These are phyloP conservation scores for Casuarina equisetifolia DNA, from an alignment of 306 rosid species.

Conservation along the genomic window DNA sequence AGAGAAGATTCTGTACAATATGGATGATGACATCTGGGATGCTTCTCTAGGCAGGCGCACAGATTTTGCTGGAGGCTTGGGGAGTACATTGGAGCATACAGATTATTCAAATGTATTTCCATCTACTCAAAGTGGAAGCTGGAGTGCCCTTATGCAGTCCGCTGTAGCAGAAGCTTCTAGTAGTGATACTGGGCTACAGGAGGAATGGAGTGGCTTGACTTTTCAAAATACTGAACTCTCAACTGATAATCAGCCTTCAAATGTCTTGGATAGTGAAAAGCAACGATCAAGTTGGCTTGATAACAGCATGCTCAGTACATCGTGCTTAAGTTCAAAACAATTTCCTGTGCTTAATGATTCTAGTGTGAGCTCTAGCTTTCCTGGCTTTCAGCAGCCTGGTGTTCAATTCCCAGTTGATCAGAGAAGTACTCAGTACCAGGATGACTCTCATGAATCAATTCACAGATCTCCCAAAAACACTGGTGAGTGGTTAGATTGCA, in stretches of 20 bases:
- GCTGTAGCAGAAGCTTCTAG: constrained; percentile 71
- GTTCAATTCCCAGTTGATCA: constrained; percentile 37
- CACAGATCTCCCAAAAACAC: constrained; percentile 34
- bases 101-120: constrained; percentile 37
- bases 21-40: constrained; percentile 48
- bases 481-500: constrained; percentile 38
- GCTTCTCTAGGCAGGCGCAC: constrained; percentile 31
- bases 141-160: constrained; percentile 71
- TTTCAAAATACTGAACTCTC: constrained; percentile 57
- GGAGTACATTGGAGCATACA: constrained; percentile 23
- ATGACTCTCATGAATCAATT: constrained; percentile 42
- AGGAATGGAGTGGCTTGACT: constrained; percentile 70
- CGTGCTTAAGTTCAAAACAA: constrained; percentile 47
- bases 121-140: constrained; percentile 53
- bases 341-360: constrained; percentile 44
- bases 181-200: constrained; percentile 57
- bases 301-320: constrained; percentile 44
- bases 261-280: constrained; percentile 48
- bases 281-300: constrained; percentile 49
- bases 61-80: constrained; percentile 47
- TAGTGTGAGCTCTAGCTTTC: constrained; percentile 42
- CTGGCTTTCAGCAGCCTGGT: constrained; percentile 50
- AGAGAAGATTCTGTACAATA: constrained; percentile 52
- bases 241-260: constrained; percentile 51
- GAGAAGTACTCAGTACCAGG: constrained; percentile 34